Evolutionary conservation across 805 yeast genomes (phyloP), one percentile per base, ranked within the genome.

Genomic region (Candida nonsorbophila): DNA sequence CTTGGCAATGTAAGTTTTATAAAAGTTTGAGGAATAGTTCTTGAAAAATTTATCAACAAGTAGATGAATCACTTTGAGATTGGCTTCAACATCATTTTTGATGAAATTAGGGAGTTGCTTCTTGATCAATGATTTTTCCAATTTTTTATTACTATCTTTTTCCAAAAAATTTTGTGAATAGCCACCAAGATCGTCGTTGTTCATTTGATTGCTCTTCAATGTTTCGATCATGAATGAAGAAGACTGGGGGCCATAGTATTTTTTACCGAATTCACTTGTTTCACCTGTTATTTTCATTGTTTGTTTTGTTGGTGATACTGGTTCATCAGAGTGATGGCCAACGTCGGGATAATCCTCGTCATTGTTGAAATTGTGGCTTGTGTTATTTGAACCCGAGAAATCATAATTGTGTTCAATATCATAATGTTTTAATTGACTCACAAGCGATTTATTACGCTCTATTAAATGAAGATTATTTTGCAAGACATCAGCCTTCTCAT

Each of bases 211-310:
- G 6, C 27, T 25, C 29, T 45, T 47, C 25, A 61, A 51, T 2
- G 58, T 45, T 20, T 63, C 62, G 21, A 69, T 60, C 76, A 71
- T 70, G 40, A 53, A 69, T 22, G 53, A 49, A 5, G 69, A 58
- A n/a, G 72, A 67, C 34, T 62, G 69, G 1, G 77, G 76, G 0
- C 76, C 76, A 41, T 68, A 72, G 38, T 64, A 72, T 32, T 67
- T 67, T 17, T 56, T 59, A 19, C 67, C 68, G 11, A 41, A 30
- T 37, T 62, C 67, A 15, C 61, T 47, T 14, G 64, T 57, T 37
- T 59, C 67, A 3, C 67, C 67, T 6, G 50, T 33, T 8, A 60
- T 53, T 3, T 28, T 33, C 20, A 15, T 42, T 10, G 30, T 20
- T 20, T 27, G 8, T n/a, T 11, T 23, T 16, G 14, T 6, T 22